Evolutionary conservation across 1,284 basidiomycete genomes (phyloP), one percentile per base, ranked within the genome.

Genomic region (Trichosporon coremiiforme): DNA sequence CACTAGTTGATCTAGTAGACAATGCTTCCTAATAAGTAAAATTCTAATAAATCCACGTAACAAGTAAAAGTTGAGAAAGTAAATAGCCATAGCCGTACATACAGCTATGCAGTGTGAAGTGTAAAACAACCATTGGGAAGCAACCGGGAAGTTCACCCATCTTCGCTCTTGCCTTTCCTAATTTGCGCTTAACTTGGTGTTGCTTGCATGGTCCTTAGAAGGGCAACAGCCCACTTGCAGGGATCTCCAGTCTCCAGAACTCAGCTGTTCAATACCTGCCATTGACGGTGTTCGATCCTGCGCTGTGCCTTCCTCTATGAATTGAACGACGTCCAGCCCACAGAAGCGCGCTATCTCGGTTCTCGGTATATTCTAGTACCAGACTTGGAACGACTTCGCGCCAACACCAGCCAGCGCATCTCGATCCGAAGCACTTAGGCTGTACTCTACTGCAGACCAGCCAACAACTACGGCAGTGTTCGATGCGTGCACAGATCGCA

Each of bases 1-100:
- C 57, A 35, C 57, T 62, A 62, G 57, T 62, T 62, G 57, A 62
- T 15, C 57, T 62, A 62, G 57, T 35, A 25, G 57, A 62, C 57
- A 62, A 62, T 62, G 57, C 57, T 62, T 31, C 31, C 4, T 62
- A 62, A 35, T 62, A 33, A n/a, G 31, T 33, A 62, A 62, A 62
- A 62, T 12, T n/a, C 25, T 60, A 60, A 60, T 62, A 33, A 62
- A 33, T 5, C 31, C 57, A 33, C n/a, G 57, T 62, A 62, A 62
- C 57, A 33, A 62, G 57, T 33, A 31, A 62, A 62, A 35, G 57
- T 62, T 35, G 57, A 62, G 57, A 62, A 62, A 62, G 57, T 62
- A 62, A 62, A 62, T 35, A n/a, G 57, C 10, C 57, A n/a, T 62
- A 62, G 57, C 57, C 29, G 31, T 33, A 62, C 57, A 62, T n/a